phyloP scores from a whole-genome alignment of 148 eudicot species.

The Amaranthus hypochondriacus region DNA sequence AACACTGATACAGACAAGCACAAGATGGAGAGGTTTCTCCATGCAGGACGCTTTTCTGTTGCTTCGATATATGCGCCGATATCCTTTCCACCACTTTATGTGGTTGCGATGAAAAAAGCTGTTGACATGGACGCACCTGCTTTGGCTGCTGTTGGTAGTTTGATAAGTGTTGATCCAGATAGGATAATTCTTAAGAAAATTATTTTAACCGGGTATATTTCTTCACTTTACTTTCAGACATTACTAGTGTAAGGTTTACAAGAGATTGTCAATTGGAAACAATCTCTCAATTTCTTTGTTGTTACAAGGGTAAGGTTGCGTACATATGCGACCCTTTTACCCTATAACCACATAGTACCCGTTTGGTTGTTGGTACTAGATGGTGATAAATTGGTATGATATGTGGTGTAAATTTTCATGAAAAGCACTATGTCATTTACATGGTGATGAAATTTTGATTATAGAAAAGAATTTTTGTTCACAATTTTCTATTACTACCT shows the following conservation, averaged over 20 bases:
- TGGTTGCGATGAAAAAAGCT: constrained; percentile 61
- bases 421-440: too few relatives aligned
- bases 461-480: too few relatives aligned
- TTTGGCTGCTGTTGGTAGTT: constrained; percentile 83
- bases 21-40: constrained; percentile 99
- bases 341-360: too few relatives aligned
- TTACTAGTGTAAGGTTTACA: neutral
- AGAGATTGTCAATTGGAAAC: too few relatives aligned
- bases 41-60: constrained; percentile 73
- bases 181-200: constrained; percentile 84
- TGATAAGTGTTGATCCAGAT: constrained; percentile 68
- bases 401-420: too few relatives aligned
- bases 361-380: too few relatives aligned
- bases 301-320: too few relatives aligned
- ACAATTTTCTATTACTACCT: too few relatives aligned
- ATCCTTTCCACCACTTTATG: constrained; percentile 73
- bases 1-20: constrained; percentile 70
- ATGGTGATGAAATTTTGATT: too few relatives aligned
- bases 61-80: constrained; percentile 94
- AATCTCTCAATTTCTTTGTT: too few relatives aligned
- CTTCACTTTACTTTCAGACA: neutral
- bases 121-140: constrained; percentile 38
- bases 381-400: too few relatives aligned
- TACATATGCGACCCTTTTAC: too few relatives aligned
- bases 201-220: constrained; percentile 75